Evolutionary conservation across 2,329 filamentous ascomycete genomes (phyloP).

Genomic region (Fonsecaea erecta): DNA sequence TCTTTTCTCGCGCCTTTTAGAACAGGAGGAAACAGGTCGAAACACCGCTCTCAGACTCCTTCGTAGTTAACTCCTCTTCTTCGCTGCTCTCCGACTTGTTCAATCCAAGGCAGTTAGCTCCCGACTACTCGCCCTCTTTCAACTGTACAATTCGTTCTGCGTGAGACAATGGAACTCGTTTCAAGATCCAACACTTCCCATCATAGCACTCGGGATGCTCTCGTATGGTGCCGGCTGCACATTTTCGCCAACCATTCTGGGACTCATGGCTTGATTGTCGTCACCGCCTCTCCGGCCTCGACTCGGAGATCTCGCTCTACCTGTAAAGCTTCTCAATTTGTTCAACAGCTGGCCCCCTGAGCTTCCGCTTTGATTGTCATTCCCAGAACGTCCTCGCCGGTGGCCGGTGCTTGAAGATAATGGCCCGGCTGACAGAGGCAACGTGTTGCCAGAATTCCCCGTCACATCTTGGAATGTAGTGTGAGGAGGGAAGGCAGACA

Average conservation of each 20-base stretch:
- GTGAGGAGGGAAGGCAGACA: conserved; percentile 42
- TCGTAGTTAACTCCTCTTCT: background rate
- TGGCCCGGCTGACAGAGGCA: conserved; percentile 35
- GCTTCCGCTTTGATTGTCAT: conserved; percentile 50
- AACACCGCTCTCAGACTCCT: background rate
- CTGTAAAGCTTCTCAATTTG: conserved; percentile 60
- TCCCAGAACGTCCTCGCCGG: conserved; percentile 61
- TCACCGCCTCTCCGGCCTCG: conserved; percentile 50
- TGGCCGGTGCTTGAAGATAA: conserved; percentile 38
- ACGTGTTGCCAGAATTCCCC: conserved; percentile 42
- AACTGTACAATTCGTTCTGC: background rate
- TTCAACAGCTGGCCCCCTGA: conserved; percentile 52
- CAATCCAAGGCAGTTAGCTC: background rate
- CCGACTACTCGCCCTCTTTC: background rate
- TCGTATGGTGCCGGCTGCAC: conserved; percentile 30
- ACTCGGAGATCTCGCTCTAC: conserved; percentile 63
- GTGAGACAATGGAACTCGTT: background rate
- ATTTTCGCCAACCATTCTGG: conserved; percentile 18
- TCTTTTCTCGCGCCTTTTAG: conserved; percentile 1
- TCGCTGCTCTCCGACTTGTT: background rate
- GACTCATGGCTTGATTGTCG: conserved; percentile 33
- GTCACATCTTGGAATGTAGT: conserved; percentile 32
- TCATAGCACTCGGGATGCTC: conserved; percentile 27
- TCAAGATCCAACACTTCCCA: conserved; percentile 17
- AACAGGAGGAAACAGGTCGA: background rate